A percentile compares a stretch with the other conserved stretches of the same genome.
Evolutionary conservation across 441 rosid genomes (phyloP).

Genomic region (Francoa sonchifolia): DNA sequence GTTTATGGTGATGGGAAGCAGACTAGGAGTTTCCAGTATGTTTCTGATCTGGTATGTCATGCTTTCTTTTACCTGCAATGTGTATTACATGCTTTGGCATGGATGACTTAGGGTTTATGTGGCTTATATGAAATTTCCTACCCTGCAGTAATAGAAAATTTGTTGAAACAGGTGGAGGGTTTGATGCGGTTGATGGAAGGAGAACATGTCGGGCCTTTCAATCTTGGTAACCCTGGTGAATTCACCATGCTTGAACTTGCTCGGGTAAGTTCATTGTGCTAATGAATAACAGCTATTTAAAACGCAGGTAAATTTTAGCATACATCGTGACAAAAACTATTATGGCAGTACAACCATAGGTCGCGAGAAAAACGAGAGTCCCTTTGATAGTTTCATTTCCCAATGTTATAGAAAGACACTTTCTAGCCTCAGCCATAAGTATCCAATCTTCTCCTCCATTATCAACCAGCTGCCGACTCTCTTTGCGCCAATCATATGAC

Average conservation of each 20-base stretch:
- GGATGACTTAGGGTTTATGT: neutral
- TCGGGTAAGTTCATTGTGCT: constrained; percentile 28
- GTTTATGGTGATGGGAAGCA: constrained; percentile 96
- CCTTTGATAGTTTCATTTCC: no score
- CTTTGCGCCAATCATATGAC: no score
- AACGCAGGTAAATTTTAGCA: no score
- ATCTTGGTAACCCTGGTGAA: constrained; percentile 99
- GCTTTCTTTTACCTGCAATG: no score
- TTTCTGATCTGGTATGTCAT: constrained; percentile 70
- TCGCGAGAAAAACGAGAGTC: no score
- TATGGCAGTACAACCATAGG: no score
- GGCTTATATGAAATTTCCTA: neutral
- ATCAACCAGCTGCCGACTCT: no score
- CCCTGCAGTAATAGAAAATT: neutral
- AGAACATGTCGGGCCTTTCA: constrained; percentile 88
- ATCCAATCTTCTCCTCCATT: no score
- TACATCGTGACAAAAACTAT: no score
- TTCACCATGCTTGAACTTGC: constrained; percentile 98
- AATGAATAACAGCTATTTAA: neutral
- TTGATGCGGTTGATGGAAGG: constrained; percentile 94
- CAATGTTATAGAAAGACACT: no score
- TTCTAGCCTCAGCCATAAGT: no score
- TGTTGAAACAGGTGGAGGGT: constrained; percentile 62
- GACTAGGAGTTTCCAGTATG: constrained; percentile 92
- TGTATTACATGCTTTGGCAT: no score